Base-by-base conservation (phyloP, 495 filamentous ascomycete genomes). In the Chaetomium tenue region DNA sequence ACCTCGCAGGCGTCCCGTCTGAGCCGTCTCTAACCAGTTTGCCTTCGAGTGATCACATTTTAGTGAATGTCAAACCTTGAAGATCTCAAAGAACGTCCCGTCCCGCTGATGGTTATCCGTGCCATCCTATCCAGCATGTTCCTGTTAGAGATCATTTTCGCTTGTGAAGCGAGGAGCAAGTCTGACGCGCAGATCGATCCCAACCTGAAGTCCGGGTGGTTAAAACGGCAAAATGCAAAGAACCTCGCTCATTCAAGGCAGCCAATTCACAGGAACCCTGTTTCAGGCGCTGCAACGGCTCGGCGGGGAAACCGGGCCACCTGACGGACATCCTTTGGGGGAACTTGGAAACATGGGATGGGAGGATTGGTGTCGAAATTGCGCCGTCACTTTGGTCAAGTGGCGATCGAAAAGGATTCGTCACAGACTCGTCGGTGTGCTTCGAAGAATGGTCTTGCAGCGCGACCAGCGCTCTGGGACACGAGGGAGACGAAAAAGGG, bases 211-310 rank as follows among this genome's bases (percentile, higher is more conserved):
- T 5, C 63, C 52, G 64, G 58, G 37, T 51, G 52, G 63, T 13
- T 50, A 59, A 64, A 64, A 26, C 26, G 55, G 42, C 44, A 50
- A 58, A 66, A 61, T 66, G 64, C 64, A 52, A 26, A 22, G 37
- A 28, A 44, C 33, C 33, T 37, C 33, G 20, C 20, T 28, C 16
- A 22, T 25, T 9, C 15, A 28, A 59, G 23, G 40, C 26, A 48
- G 25, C 40, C 25, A 59, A 59, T 48, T 37, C 3, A 59, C 15
- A 5, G 23, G 57, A 11, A n/a, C n/a, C 6, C 6, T 37, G 13
- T 25, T 30, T 47, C 16, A 4, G 9, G 7, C 37, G 56, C 40
- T 33, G 44, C 37, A 37, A 23, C 42, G 44, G 44, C 40, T 20
- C 58, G 26, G 42, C 26, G 25, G 58, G 42, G 58, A 46, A 16